phyloP scores from a whole-genome alignment of 768 basidiomycete species.

The Rhodotorula graminis region DNA sequence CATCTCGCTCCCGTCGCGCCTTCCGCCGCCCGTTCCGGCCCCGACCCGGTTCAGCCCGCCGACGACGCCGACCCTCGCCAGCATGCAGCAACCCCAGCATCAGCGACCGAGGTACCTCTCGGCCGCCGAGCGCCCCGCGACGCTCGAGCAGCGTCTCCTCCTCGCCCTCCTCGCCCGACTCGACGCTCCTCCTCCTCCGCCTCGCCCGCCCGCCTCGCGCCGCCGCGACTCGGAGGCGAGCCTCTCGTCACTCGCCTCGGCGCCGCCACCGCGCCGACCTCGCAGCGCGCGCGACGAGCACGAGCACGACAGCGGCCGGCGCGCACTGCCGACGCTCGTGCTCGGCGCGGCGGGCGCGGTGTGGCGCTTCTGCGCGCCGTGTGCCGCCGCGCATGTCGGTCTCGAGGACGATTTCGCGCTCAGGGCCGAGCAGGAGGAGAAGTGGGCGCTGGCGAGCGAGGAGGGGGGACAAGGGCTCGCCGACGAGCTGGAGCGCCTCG shows the following conservation, averaged over 20 bases:
- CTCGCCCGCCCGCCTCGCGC: neutral
- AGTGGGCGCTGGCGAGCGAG: neutral
- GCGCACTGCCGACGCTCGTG: constrained; percentile 3
- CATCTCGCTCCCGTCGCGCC: constrained; percentile 5
- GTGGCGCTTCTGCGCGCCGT: constrained; percentile 10
- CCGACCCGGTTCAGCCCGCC: neutral
- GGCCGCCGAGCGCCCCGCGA: neutral
- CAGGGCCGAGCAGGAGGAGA: neutral
- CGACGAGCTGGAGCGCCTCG: neutral
- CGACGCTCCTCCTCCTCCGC: neutral
- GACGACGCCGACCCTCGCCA: neutral
- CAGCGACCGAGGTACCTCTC: neutral
- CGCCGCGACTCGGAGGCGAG: neutral
- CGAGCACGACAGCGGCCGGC: neutral
- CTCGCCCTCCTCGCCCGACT: constrained; percentile 14
- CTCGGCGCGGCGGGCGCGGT: neutral
- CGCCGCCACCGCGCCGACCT: neutral
- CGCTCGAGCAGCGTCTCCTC: constrained; percentile 10
- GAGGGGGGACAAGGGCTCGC: neutral
- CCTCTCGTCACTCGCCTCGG: neutral
- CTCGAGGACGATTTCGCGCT: neutral
- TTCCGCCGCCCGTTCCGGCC: neutral
- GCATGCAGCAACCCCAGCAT: no score
- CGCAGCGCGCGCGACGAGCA: neutral
- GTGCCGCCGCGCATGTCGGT: constrained; percentile 11